phyloP scores from a whole-genome alignment of 768 basidiomycete genomes.

The Sutorius australiensis region DNA sequence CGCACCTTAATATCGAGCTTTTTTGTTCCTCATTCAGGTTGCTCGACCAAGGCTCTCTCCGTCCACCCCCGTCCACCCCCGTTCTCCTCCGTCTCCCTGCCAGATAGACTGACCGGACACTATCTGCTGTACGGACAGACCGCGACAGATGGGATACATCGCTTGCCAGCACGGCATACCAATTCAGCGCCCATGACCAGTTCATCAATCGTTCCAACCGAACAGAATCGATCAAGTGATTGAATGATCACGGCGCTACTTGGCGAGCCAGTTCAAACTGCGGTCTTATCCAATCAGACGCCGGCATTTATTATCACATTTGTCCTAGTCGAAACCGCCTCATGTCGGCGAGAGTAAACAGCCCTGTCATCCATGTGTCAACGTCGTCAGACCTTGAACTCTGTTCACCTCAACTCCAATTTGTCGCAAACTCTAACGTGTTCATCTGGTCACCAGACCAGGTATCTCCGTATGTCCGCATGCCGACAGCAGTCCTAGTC shows the following conservation, averaged over 20 bases:
- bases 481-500: background rate
- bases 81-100: background rate
- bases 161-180: background rate
- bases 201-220: background rate
- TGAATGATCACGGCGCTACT: background rate
- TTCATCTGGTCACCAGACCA: background rate
- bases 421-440: background rate
- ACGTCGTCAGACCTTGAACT: background rate
- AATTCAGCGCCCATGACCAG: no score
- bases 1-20: background rate
- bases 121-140: background rate
- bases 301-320: background rate
- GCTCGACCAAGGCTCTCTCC: background rate
- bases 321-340: constrained; percentile 18
- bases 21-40: constrained; percentile 3
- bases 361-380: background rate
- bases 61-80: no score
- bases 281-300: constrained; percentile 2
- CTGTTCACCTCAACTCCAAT: background rate
- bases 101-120: background rate
- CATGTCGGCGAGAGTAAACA: constrained; percentile 15
- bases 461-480: background rate
- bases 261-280: background rate
- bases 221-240: background rate
- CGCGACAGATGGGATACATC: background rate